Base-by-base conservation (phyloP, 1,139 yeast genomes). In the Candida labiduridarum region DNA sequence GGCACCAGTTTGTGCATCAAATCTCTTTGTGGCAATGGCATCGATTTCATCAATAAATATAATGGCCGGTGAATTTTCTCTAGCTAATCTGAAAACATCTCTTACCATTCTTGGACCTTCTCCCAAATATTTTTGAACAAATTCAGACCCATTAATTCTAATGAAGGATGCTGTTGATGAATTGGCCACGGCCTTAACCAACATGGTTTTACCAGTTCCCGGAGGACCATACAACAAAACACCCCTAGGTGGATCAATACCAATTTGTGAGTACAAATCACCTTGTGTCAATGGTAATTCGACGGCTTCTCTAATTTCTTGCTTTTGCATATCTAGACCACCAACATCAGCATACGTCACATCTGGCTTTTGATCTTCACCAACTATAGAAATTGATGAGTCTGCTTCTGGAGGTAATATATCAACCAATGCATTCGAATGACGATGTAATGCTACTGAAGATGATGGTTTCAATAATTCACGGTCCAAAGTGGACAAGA, bases 41-140 rank as follows among this genome's bases (percentile, higher is more conserved):
- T 95, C 99, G 61, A 95, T 89, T 74, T 95, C 99, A 76, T 95
- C 99, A 63, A 94, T 94, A 70, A 94, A 94, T 58, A 94, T 94
- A 64, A 94, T 95, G 12, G 97, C 84, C 10, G 99, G 99, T 0
- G 97, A 84, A 72, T 95, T 94, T 67, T 95, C 99, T 63, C 99
- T 83, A 2, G 99, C 99, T 58, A 95, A 79, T 65, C 98, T 80
- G 76, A 95, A 95, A 44, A 94, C 98, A 68, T 95, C 99, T 71
- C 99, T 86, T 38, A 94, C 99, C 98, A 95, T 94, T 74, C 99
- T 84, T 53, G 99, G 98, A 62, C 99, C 99, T 74, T 95, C 99
- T 69, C 99, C 99, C 51, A 95, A 81, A 68, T 95, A 95, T 70
- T 95, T 95, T 68, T 95, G 99, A 50, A 95, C 98, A 66, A 95